These are phyloP conservation scores for Lactarius pseudohatsudake DNA, from an alignment of 768 basidiomycete species.

Conservation along the genomic window DNA sequence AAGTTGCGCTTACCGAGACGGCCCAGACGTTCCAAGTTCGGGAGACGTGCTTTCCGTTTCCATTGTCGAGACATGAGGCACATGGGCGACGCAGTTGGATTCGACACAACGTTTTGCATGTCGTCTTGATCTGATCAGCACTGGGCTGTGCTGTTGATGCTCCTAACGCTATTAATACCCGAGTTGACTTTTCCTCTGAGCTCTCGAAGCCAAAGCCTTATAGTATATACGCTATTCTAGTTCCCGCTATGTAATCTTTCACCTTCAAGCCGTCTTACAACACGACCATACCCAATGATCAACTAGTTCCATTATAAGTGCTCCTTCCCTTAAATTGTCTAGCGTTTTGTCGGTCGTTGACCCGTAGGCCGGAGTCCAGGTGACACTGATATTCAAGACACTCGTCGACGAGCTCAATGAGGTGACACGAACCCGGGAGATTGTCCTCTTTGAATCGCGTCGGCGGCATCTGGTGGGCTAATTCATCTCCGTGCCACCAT, in stretches of 20 bases:
- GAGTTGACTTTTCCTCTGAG: not conserved
- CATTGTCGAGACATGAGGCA: not conserved
- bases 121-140: not conserved
- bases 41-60: not conserved
- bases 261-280: not conserved
- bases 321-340: not conserved
- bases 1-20: not conserved
- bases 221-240: not conserved
- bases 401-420: too few relatives aligned
- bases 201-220: not conserved
- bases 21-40: not conserved
- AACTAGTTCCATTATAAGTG: constrained; percentile 10
- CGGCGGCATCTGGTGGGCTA: constrained; percentile 55
- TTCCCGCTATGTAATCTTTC: not conserved
- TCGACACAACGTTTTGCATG: not conserved
- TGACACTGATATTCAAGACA: constrained; percentile 36
- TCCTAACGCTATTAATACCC: not conserved
- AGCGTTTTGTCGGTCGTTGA: not conserved
- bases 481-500: not conserved
- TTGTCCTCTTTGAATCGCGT: constrained; percentile 58
- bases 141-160: not conserved
- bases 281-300: not conserved
- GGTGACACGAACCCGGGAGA: constrained; percentile 30
- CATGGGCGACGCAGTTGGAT: not conserved
- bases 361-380: constrained; percentile 51